phyloP scores from a whole-genome alignment of 306 rosid genomes.

The Fagus crenata region DNA sequence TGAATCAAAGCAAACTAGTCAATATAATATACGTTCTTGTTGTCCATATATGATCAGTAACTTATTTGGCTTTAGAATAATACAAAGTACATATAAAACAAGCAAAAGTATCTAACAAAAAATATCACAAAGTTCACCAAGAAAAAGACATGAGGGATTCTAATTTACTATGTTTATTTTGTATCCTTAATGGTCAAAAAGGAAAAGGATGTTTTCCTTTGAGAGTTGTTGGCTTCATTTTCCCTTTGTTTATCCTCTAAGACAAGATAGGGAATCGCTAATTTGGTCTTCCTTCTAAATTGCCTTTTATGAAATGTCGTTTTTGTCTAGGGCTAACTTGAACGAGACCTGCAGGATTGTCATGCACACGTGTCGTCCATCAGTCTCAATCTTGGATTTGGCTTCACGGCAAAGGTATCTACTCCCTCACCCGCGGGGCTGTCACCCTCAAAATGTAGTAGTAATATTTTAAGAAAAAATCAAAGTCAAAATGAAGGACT shows the following conservation, averaged over 20 bases:
- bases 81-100: not conserved
- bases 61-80: not conserved
- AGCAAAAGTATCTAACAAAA: not conserved
- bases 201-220: constrained; percentile 11
- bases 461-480: not conserved
- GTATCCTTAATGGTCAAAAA: not conserved
- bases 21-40: not conserved
- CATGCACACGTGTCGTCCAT: constrained; percentile 33
- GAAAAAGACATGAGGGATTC: not conserved
- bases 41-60: not conserved
- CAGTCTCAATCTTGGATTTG: constrained; percentile 25
- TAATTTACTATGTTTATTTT: not conserved
- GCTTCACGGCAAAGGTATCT: constrained; percentile 27
- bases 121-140: not conserved
- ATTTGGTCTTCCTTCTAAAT: not conserved
- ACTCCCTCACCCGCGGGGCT: not conserved
- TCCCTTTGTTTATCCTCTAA: not conserved
- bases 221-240: constrained; percentile 8
- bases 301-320: not conserved
- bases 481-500: constrained; percentile 10
- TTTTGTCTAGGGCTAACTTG: too few relatives aligned
- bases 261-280: constrained; percentile 12
- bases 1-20: not conserved
- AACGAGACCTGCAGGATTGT: not conserved
- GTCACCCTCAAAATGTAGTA: constrained; percentile 1